Evolutionary conservation across 2,329 filamentous ascomycete genomes (phyloP), one percentile per base, ranked within the genome.

Genomic region (Penicillium palitans): DNA sequence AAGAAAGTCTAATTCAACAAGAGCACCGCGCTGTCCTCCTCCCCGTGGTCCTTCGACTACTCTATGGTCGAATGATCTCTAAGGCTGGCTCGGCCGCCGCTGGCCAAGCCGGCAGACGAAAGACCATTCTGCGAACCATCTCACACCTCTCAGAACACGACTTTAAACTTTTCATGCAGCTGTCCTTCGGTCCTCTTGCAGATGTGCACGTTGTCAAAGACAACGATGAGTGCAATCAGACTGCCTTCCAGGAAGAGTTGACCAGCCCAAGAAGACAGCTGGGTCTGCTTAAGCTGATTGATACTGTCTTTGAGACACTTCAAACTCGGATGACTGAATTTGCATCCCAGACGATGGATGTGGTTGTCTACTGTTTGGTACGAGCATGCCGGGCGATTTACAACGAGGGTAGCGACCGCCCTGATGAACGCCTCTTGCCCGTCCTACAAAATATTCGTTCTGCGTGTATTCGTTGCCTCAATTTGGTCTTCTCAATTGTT

Each of bases 251-350:
- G 1, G 76, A 81, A 29, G 84, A 90, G 45, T 61, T 89, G 13
- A 76, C 93, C 27, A 83, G 85, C 17, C 77, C 84, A 12, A 86
- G 93, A 68, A 95, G 93, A 74, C 93, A 97, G 74, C 84, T 95
- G 58, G 95, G 96, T 79, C 86, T 97, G 71, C 79, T 96, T 52
- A 96, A 96, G 71, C 95, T 98, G 91, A 82, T 95, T 50, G 88
- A 92, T 59, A 87, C 93, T 12, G 86, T 98, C 72, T 86, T 98
- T 59, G 89, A 89, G 57, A 91, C 95, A 53, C 83, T 98, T 37
- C 91, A 93, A 53, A 86, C 84, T 6, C 88, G 87, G 54, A 85
- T 96, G 54, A 75, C 81, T 2, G 83, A 86, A 0, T 93, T 90
- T 66, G 83, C 88, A 49, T 79, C 83, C 17, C 83, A 83, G 13